Evolutionary conservation across 768 basidiomycete species (phyloP).

Genomic region (Mycena rebaudengoi): DNA sequence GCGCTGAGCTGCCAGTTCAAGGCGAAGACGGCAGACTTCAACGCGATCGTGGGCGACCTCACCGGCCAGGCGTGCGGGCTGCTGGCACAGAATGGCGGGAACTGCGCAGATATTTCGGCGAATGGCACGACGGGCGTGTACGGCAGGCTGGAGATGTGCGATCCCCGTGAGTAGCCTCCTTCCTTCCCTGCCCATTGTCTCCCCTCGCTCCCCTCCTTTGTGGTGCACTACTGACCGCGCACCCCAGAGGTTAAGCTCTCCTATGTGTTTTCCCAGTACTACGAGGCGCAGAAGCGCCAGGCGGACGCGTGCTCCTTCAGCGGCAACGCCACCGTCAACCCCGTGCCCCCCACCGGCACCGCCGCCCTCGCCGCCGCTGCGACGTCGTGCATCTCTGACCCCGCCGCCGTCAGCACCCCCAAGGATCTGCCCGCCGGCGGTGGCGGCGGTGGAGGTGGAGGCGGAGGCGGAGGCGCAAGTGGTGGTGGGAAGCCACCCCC

Average conservation of each 20-base stretch:
- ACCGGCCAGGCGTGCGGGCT: slow-evolving; percentile 80
- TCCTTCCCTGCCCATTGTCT: neutral
- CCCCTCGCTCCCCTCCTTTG: neutral
- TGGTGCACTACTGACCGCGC: neutral
- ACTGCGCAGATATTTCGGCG: slow-evolving; percentile 74
- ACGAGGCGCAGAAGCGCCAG: slow-evolving; percentile 11
- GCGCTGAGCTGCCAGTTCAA: slow-evolving; percentile 80
- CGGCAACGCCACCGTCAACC: slow-evolving; percentile 27
- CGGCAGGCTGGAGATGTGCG: slow-evolving; percentile 79
- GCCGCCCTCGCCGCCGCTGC: neutral
- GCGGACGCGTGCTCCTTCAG: slow-evolving; percentile 14
- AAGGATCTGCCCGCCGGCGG: slow-evolving; percentile 22
- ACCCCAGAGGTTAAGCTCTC: slow-evolving; percentile 20
- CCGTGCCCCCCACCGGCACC: neutral
- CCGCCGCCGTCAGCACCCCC: slow-evolving; percentile 17
- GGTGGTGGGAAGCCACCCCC: too few relatives aligned
- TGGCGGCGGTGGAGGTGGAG: too few relatives aligned
- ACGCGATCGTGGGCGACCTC: slow-evolving; percentile 65
- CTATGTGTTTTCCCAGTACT: slow-evolving; percentile 23
- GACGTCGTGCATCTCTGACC: slow-evolving; percentile 15
- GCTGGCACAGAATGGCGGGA: slow-evolving; percentile 65
- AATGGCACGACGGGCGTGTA: slow-evolving; percentile 81
- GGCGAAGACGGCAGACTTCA: slow-evolving; percentile 69
- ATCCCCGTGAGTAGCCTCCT: slow-evolving; percentile 65
- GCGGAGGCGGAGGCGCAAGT: too few relatives aligned